These are phyloP conservation scores for Elsinoe perseae DNA, from an alignment of 2,329 filamentous ascomycete genomes.

Conservation along the genomic window DNA sequence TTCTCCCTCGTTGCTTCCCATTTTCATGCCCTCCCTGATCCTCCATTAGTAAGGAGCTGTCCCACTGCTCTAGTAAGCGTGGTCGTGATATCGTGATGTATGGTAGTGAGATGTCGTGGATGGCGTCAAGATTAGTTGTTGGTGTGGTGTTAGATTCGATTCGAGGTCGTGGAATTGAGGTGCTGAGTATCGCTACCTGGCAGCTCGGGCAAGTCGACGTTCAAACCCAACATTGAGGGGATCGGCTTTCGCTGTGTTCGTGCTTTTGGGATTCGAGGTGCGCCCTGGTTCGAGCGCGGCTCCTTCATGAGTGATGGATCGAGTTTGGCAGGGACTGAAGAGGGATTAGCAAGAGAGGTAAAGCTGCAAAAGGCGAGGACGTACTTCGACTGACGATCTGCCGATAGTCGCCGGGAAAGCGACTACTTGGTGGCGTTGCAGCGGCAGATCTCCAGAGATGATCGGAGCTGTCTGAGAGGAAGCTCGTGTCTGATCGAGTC, in stretches of 20 bases:
- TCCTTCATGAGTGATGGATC: slow-evolving; percentile 87
- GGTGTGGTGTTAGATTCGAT: not conserved
- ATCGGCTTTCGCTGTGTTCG: slow-evolving; percentile 44
- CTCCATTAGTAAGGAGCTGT: not conserved
- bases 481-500: slow-evolving; percentile 41
- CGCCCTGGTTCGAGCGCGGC: slow-evolving; percentile 78
- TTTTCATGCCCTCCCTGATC: too few relatives aligned
- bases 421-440: slow-evolving; percentile 48
- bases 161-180: not conserved
- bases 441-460: slow-evolving; percentile 68
- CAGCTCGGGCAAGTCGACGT: not conserved
- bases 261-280: slow-evolving; percentile 55
- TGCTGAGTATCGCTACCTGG: slow-evolving; percentile 20
- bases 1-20: not conserved
- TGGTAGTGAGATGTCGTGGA: not conserved
- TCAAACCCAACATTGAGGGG: slow-evolving; percentile 33
- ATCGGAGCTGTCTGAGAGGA: slow-evolving; percentile 64
- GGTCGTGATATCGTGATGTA: not conserved
- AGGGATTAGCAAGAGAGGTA: slow-evolving; percentile 42
- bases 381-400: slow-evolving; percentile 44
- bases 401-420: slow-evolving; percentile 49
- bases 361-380: slow-evolving; percentile 50
- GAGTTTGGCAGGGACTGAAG: slow-evolving; percentile 66
- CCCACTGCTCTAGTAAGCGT: not conserved
- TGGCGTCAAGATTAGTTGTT: not conserved